These are phyloP conservation scores for Saccharomyces hybrid DNA, from an alignment of 1,139 yeast genomes.

Conservation along the genomic window DNA sequence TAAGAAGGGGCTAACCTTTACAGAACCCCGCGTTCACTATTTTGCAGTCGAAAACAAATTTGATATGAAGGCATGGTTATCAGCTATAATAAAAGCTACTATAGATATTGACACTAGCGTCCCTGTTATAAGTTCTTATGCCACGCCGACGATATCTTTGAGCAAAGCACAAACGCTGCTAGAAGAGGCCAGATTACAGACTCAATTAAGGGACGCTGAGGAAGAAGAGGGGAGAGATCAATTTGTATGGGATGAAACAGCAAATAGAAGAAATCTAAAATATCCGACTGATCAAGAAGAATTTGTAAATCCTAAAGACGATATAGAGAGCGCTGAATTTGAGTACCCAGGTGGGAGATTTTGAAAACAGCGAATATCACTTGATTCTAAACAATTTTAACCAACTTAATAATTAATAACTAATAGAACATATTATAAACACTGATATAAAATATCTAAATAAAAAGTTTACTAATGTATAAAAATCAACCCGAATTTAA, in stretches of 20 bases:
- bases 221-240: slow-evolving; percentile 15
- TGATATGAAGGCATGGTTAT: slow-evolving; percentile 92
- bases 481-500: not conserved
- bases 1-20: slow-evolving; percentile 86
- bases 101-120: slow-evolving; percentile 89
- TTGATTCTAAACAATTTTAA: not conserved
- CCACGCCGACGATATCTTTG: slow-evolving; percentile 86
- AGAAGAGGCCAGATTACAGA: slow-evolving; percentile 70
- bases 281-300: not conserved
- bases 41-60: slow-evolving; percentile 89
- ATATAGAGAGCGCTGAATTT: not conserved
- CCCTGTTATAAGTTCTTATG: slow-evolving; percentile 87
- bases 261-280: slow-evolving; percentile 4
- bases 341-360: not conserved
- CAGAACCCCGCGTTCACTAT: slow-evolving; percentile 91
- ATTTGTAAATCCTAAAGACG: not conserved
- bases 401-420: not conserved
- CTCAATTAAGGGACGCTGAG: slow-evolving; percentile 45
- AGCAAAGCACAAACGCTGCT: slow-evolving; percentile 79
- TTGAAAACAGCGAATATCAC: not conserved
- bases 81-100: slow-evolving; percentile 90
- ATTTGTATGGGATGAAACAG: slow-evolving; percentile 15
- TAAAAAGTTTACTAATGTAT: not conserved
- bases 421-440: not conserved
- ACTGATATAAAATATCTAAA: not conserved